These are phyloP conservation scores for Irpex sp. DNA, from an alignment of 1,284 basidiomycete genomes.

Conservation along the genomic window DNA sequence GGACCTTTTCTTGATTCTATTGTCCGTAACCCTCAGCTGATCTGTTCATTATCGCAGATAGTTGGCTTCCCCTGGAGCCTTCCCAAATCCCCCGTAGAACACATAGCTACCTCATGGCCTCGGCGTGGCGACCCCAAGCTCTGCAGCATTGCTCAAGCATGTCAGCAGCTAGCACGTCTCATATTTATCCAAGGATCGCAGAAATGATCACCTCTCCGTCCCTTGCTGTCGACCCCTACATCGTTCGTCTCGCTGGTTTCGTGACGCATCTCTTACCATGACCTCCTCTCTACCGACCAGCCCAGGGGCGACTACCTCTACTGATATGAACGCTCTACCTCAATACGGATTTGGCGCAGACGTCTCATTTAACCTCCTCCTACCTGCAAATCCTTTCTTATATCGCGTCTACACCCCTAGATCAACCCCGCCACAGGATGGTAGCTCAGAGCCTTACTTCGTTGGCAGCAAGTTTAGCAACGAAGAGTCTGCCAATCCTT, in stretches of 20 bases:
- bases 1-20: neutral
- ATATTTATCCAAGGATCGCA: neutral
- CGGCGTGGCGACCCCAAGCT: slow-evolving; percentile 11
- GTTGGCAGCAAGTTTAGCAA: slow-evolving; percentile 55
- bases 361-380: slow-evolving; percentile 55
- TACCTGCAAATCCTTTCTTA: slow-evolving; percentile 64
- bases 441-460: slow-evolving; percentile 57
- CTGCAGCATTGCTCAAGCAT: slow-evolving; percentile 13
- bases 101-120: slow-evolving; percentile 9
- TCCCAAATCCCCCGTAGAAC: neutral
- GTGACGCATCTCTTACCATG: slow-evolving; percentile 2
- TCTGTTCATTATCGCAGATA: neutral
- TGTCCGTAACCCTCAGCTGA: neutral
- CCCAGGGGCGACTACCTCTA: neutral
- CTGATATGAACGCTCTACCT: slow-evolving; percentile 40
- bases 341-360: slow-evolving; percentile 70
- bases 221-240: neutral
- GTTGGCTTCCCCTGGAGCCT: neutral
- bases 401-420: slow-evolving; percentile 77
- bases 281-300: slow-evolving; percentile 7
- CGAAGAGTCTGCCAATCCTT: slow-evolving; percentile 24
- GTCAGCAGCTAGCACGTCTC: neutral
- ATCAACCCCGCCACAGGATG: slow-evolving; percentile 46
- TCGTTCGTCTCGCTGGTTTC: neutral
- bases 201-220: neutral